Percentiles rank a stretch among this genome's conserved stretches.
phyloP scores from a whole-genome alignment of 805 yeast genomes.

The Kuraishia cidri region DNA sequence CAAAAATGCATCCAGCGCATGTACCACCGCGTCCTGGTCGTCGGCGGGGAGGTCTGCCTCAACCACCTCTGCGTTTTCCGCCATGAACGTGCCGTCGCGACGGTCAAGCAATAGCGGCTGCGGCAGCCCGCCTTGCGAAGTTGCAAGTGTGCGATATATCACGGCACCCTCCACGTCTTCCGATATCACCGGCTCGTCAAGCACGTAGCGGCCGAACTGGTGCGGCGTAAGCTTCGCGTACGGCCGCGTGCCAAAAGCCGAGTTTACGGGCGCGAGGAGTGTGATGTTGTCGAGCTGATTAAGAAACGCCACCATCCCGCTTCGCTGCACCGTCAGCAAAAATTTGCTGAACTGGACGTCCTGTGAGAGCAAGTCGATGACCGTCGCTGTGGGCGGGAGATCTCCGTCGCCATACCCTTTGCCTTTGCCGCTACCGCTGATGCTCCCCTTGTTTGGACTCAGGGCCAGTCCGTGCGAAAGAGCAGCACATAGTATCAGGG shows the following conservation, averaged over 20 bases:
- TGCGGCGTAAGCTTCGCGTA: not conserved
- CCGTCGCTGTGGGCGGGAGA: constrained; percentile 25
- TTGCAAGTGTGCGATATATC: constrained; percentile 13
- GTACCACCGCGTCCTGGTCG: constrained; percentile 57
- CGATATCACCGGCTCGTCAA: constrained; percentile 20
- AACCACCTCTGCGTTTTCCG: constrained; percentile 39
- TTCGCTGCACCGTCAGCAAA: constrained; percentile 48
- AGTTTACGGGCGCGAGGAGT: constrained; percentile 72
- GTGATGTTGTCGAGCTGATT: constrained; percentile 58
- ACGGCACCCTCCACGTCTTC: constrained; percentile 18
- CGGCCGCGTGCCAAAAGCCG: constrained; percentile 40
- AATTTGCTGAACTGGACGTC: constrained; percentile 62
- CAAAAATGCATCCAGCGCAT: constrained; percentile 46
- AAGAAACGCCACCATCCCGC: constrained; percentile 52
- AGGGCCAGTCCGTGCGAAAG: too few relatives aligned
- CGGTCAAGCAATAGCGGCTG: constrained; percentile 24
- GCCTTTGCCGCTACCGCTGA: too few relatives aligned
- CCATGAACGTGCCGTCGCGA: constrained; percentile 19
- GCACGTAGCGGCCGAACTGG: constrained; percentile 17
- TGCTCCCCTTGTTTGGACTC: too few relatives aligned
- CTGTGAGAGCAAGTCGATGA: constrained; percentile 62
- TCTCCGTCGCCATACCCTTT: constrained; percentile 12
- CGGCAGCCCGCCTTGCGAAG: constrained; percentile 8
- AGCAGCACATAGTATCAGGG: too few relatives aligned
- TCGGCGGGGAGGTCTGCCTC: constrained; percentile 51